Evolutionary conservation across 31 red algal species (phyloP).

Genomic region (Asparagopsis taxiformis): DNA sequence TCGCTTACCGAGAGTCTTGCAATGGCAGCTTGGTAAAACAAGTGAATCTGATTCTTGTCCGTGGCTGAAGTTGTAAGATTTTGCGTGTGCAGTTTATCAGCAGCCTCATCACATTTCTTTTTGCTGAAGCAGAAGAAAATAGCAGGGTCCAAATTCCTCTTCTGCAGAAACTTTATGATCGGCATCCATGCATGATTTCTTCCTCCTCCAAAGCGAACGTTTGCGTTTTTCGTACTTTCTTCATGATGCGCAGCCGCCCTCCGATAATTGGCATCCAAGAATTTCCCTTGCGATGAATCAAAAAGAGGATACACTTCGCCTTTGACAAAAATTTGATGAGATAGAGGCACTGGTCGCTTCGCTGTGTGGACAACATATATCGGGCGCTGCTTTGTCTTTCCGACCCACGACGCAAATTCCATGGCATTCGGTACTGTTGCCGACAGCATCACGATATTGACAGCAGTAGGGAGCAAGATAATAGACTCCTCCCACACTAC

Average conservation of each 20-base stretch:
- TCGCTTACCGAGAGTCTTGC: slow-evolving; percentile 71
- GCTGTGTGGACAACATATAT: slow-evolving; percentile 84
- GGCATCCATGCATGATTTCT: slow-evolving; percentile 67
- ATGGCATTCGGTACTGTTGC: slow-evolving; percentile 94
- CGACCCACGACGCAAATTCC: slow-evolving; percentile 97
- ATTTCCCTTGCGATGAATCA: slow-evolving; percentile 58
- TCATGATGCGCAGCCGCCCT: slow-evolving; percentile 52
- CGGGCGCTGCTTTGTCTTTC: slow-evolving; percentile 69
- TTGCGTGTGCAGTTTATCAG: slow-evolving; percentile 60
- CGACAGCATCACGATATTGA: slow-evolving; percentile 91
- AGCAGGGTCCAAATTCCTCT: slow-evolving; percentile 71
- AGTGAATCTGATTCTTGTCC: slow-evolving; percentile 83
- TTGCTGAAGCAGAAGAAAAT: slow-evolving; percentile 97
- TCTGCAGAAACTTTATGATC: slow-evolving; percentile 80
- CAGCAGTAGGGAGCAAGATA: slow-evolving; percentile 74
- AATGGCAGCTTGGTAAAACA: slow-evolving; percentile 78
- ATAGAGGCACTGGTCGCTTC: slow-evolving; percentile 89
- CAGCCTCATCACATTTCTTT: slow-evolving; percentile 87
- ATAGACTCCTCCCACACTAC: slow-evolving; percentile 99
- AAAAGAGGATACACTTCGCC: slow-evolving; percentile 59
- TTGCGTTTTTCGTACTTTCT: slow-evolving; percentile 56
- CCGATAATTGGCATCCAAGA: slow-evolving; percentile 56
- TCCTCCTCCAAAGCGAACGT: slow-evolving; percentile 41
- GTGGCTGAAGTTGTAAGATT: slow-evolving; percentile 66
- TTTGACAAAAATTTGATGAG: slow-evolving; percentile 83